Base-by-base conservation (phyloP, 192 early-diverging fungal genomes). In the Dissophora ornata region DNA sequence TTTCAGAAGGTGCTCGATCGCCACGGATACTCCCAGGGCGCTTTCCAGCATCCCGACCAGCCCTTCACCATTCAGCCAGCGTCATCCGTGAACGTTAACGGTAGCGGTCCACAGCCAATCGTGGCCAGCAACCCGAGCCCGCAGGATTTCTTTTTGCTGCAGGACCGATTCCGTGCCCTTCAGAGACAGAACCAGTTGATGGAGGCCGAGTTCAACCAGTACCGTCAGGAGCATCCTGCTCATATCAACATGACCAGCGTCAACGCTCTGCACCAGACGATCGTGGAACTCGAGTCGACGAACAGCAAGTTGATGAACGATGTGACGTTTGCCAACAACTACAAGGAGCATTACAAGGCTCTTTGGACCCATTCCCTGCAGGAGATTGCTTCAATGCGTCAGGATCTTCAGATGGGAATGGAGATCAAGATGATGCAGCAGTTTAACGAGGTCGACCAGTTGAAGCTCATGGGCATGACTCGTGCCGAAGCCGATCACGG, bases 351-450 rank as follows among this genome's bases (percentile, higher is more conserved):
- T 46, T 77, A 77, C 36, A 77, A 77, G 52, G 53, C 73, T 2
- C 46, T 77, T 12, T 77, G 73, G 73, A 77, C 73, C 16, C 73
- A 77, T 44, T 77, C 73, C 8, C 42, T 77, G 3, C 73, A 77
- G 32, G 73, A 77, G 58, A 77, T 77, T 67, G 73, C 63, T 0
- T 77, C 73, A 51, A 77, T 77, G 73, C 49, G 73, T 2, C 73
- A 77, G 53, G 64, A 77, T 26, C 22, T 77, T 32, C 73, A 77
- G 58, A 77, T 77, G 73, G 73, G 73, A 0, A 77, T 77, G 73
- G 73, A 77, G 47, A 67, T 77, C 64, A 77, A 77, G 73, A 77
- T 77, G 73, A 77, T 77, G 73, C 63, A 77, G 32, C 63, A 77
- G 47, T 77, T 67, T 22, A 77, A 77, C 45, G 73, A 77, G 42